Evolutionary conservation across 2,329 filamentous ascomycete species (phyloP).

Genomic region (Aplosporella prunicola): DNA sequence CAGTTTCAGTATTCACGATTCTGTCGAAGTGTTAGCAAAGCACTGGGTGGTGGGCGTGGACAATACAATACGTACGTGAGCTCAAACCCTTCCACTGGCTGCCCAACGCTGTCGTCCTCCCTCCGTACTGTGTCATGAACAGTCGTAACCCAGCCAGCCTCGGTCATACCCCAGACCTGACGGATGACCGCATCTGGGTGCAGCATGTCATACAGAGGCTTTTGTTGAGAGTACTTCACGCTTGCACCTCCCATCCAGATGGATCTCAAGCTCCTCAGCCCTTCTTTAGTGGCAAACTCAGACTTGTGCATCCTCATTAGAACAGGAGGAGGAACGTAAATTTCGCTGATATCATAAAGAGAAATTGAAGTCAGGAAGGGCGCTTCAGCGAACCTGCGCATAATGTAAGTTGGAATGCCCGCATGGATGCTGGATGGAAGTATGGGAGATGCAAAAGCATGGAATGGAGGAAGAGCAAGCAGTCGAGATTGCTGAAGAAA

Average conservation of each 20-base stretch:
- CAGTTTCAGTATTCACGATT: constrained; percentile 1
- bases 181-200: constrained; percentile 32
- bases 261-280: constrained; percentile 34
- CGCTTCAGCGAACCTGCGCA: constrained; percentile 36
- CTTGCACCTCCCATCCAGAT: constrained; percentile 41
- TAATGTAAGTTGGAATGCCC: constrained; percentile 38
- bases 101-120: constrained; percentile 9
- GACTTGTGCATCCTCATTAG: constrained; percentile 17
- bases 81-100: constrained; percentile 6
- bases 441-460: constrained; percentile 41
- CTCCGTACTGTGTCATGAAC: constrained; percentile 5
- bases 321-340: constrained; percentile 40
- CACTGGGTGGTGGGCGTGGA: neutral
- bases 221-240: constrained; percentile 5
- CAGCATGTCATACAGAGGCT: constrained; percentile 36
- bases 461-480: constrained; percentile 42
- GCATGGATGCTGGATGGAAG: constrained; percentile 39
- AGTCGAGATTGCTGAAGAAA: constrained; percentile 26
- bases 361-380: constrained; percentile 32
- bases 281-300: constrained; percentile 26
- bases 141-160: constrained; percentile 34
- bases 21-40: neutral
- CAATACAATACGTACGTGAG: neutral
- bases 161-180: constrained; percentile 49
- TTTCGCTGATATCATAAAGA: constrained; percentile 39